Base-by-base conservation (phyloP, 2,329 filamentous ascomycete species). In the Penicillium brevicompactum region DNA sequence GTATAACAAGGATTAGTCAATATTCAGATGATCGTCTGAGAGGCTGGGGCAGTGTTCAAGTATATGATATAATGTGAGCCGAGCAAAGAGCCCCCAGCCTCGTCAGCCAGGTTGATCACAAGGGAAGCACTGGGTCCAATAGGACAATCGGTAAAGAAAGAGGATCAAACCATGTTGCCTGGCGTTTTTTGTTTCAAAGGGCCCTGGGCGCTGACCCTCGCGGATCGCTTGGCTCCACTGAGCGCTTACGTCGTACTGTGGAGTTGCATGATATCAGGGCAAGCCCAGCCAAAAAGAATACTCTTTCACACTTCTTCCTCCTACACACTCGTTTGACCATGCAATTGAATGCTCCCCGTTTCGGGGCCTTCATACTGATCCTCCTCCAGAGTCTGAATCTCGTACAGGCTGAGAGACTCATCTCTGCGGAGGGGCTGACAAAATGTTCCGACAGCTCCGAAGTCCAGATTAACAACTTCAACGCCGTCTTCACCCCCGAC, bases 401-500 rank as follows among this genome's bases (percentile, higher is more conserved):
- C 24, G 63, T 56, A 21, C 46, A 46, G 37, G 63, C 61, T n/a
- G 51, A 44, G 41, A 42, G 56, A 24, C 22, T 65, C 16, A 38
- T 65, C 34, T 32, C 60, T 41, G 60, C 63, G 21, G 59, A 57
- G 42, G 57, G 59, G 30, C 49, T 65, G 10, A 51, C 47, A 14
- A 53, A 53, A 45, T 65, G 62, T 54, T 60, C 61, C 41, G 48
- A 62, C 22, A 59, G 61, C 45, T 30, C 41, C 18, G 48, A 54
- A 22, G 56, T 65, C 18, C 52, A 55, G 4, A 51, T 64, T 46
- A 58, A 64, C 42, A 42, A 57, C 11, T 60, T 65, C 49, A 70
- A 80, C 38, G 67, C 80, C 1, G 30, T 69, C 0, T 67, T 82
- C 4, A 70, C 70, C 14, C 77, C 74, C 0, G 77, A 76, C 5